Evolutionary conservation across 371 early-diverging fungal species (phyloP).

Genomic region (Furculomyces boomerangus): DNA sequence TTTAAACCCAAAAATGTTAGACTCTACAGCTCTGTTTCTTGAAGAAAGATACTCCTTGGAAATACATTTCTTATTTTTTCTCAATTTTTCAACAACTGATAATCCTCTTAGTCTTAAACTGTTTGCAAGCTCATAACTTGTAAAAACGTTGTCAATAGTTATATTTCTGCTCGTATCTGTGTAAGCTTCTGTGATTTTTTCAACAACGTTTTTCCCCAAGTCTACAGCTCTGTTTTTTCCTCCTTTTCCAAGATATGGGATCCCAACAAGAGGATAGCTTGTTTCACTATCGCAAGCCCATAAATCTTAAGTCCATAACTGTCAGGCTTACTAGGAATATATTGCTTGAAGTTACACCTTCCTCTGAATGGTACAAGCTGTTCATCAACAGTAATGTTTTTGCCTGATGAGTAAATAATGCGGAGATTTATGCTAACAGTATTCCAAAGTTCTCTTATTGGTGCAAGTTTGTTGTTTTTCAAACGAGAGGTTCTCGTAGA

Average conservation of each 20-base stretch:
- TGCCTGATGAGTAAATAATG: not conserved
- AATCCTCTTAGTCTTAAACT: not conserved
- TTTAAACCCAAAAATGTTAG: not conserved
- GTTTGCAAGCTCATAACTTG: not conserved
- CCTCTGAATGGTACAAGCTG: not conserved
- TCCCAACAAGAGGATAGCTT: not conserved
- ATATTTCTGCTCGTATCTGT: not conserved
- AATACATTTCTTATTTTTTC: not conserved
- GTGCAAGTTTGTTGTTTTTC: not conserved
- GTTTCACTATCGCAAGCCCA: not conserved
- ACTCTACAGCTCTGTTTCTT: not conserved
- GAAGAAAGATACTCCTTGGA: not conserved
- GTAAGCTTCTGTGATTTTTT: no score
- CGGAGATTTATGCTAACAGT: not conserved
- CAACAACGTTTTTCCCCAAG: not conserved
- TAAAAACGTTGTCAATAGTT: not conserved
- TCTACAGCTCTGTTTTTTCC: not conserved
- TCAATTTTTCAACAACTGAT: not conserved
- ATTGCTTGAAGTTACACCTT: not conserved
- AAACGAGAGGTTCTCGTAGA: not conserved
- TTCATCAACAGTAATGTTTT: not conserved
- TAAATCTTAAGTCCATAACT: not conserved
- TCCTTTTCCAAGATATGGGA: not conserved
- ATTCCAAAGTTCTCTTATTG: not conserved
- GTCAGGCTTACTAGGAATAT: not conserved